Percentiles rank a stretch among this genome's conserved stretches.
phyloP scores from a whole-genome alignment of 257 asterid genomes.

The Petunia axillaris region DNA sequence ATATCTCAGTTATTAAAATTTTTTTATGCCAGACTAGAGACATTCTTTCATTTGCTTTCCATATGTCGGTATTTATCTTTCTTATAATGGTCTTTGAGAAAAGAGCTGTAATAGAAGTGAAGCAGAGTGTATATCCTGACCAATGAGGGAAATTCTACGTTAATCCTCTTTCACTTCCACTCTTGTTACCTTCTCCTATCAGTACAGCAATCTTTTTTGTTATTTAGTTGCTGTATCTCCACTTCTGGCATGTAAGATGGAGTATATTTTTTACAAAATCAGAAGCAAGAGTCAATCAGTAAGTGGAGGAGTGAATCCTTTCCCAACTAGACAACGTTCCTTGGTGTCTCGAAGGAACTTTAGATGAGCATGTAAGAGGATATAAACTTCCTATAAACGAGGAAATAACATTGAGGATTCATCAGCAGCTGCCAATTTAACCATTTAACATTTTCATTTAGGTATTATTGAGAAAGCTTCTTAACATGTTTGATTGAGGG shows the following conservation, averaged over 20 bases:
- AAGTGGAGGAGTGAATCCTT: not conserved
- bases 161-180: not conserved
- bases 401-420: not conserved
- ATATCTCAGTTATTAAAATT: too few species aligned
- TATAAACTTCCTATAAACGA: not conserved
- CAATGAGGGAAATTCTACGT: not conserved
- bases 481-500: conserved; percentile 9
- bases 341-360: conserved; percentile 10
- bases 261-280: not conserved
- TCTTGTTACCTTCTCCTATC: not conserved
- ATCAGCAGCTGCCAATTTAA: not conserved
- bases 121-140: not conserved
- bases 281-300: not conserved
- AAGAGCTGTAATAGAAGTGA: too few species aligned
- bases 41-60: too few species aligned
- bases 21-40: too few species aligned
- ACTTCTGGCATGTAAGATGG: not conserved
- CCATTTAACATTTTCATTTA: not conserved
- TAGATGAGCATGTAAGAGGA: conserved; percentile 8
- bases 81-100: too few species aligned
- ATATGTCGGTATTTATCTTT: too few species aligned
- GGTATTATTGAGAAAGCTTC: not conserved
- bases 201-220: not conserved
- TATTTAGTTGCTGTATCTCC: not conserved
- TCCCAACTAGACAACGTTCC: not conserved